Conservation (phyloP, 257 asterid species). For the Gentiana straminea region DNA sequence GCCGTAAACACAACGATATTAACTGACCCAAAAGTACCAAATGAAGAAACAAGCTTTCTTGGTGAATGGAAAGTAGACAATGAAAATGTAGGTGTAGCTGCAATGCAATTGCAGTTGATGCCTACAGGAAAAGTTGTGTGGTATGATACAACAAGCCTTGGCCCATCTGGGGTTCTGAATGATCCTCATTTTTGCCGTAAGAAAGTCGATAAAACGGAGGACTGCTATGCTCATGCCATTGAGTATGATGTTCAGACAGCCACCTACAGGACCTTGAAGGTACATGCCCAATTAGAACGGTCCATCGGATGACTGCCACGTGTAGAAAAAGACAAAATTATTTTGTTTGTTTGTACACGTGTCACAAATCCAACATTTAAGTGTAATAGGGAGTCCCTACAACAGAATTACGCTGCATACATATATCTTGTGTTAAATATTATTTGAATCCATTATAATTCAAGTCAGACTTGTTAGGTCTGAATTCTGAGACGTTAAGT, state of each 20-base stretch:
- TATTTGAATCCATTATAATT: too few species aligned
- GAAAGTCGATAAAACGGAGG: slow-evolving; percentile 16
- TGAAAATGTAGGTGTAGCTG: slow-evolving; percentile 53
- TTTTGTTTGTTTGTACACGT: too few species aligned
- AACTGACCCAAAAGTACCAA: not conserved
- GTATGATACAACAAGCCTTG: slow-evolving; percentile 77
- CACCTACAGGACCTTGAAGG: slow-evolving; percentile 48
- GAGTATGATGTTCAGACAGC: slow-evolving; percentile 52
- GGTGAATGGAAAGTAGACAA: slow-evolving; percentile 50
- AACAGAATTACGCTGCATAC: too few species aligned
- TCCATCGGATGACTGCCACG: too few species aligned
- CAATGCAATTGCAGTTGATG: slow-evolving; percentile 83
- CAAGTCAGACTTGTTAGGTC: too few species aligned
- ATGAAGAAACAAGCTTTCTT: slow-evolving; percentile 4
- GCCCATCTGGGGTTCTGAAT: slow-evolving; percentile 39
- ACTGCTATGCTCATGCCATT: slow-evolving; percentile 73
- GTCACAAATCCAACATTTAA: too few species aligned
- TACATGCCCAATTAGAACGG: slow-evolving; percentile 1
- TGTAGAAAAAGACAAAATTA: too few species aligned
- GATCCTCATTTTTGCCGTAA: slow-evolving; percentile 33
- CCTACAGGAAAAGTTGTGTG: slow-evolving; percentile 61
- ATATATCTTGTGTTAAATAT: too few species aligned
- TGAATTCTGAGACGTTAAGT: too few species aligned
- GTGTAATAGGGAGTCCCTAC: too few species aligned
- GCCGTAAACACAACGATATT: too few species aligned